phyloP scores from a whole-genome alignment of 805 yeast genomes.

The Isabelozyma rhagii region DNA sequence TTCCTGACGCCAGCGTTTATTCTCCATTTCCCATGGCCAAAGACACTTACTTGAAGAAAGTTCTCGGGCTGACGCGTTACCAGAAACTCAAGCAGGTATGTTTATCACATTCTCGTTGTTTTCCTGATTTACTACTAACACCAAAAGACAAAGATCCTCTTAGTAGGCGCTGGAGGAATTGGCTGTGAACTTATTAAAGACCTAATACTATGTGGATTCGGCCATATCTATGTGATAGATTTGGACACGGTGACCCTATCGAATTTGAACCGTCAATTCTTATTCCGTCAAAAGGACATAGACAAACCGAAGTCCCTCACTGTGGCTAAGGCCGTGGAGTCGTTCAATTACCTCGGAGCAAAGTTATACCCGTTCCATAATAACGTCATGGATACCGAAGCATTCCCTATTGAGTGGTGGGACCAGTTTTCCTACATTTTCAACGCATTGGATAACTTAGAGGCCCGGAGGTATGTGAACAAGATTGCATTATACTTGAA shows the following conservation, averaged over 20 bases:
- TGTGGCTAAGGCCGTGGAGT: constrained; percentile 76
- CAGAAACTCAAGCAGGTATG: constrained; percentile 17
- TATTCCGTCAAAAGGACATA: constrained; percentile 86
- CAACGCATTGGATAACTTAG: constrained; percentile 92
- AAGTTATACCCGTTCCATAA: constrained; percentile 78
- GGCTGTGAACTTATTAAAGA: constrained; percentile 90
- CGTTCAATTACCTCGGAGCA: constrained; percentile 59
- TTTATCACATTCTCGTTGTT: neutral
- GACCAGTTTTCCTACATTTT: constrained; percentile 71
- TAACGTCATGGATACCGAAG: constrained; percentile 73
- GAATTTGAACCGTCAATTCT: constrained; percentile 88
- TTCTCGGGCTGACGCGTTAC: constrained; percentile 40
- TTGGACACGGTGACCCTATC: constrained; percentile 92
- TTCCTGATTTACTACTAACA: neutral
- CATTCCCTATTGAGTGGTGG: constrained; percentile 74
- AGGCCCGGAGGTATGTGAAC: constrained; percentile 89
- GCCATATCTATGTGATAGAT: constrained; percentile 90
- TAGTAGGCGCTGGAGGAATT: constrained; percentile 96
- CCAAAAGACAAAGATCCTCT: constrained; percentile 51
- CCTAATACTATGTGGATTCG: constrained; percentile 72
- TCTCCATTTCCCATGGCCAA: constrained; percentile 22
- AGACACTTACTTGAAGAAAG: constrained; percentile 40
- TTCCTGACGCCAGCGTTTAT: neutral
- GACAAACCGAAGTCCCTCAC: constrained; percentile 84
- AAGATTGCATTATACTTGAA: constrained; percentile 69